Evolutionary conservation across 371 early-diverging fungal species (phyloP).

Genomic region (Haplosporangium sp.): DNA sequence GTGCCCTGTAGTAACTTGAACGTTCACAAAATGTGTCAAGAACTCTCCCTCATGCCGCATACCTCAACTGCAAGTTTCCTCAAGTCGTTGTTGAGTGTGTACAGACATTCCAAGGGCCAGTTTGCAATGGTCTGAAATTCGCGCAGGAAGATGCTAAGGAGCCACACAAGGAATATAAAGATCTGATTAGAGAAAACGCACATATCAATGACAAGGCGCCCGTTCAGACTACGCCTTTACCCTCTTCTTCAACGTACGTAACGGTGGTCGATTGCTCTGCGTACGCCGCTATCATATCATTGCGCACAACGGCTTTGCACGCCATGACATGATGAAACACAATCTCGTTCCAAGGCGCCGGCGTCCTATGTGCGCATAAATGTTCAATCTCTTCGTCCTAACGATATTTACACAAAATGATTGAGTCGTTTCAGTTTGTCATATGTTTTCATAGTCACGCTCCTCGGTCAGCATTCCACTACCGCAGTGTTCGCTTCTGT

Average conservation of each 20-base stretch:
- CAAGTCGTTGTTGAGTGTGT: constrained; percentile 68
- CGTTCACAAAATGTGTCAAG: background rate
- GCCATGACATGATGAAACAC: constrained; percentile 60
- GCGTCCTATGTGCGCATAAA: constrained; percentile 43
- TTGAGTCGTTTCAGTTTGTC: too few relatives aligned
- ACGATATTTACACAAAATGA: background rate
- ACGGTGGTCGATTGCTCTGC: constrained; percentile 63
- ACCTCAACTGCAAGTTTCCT: constrained; percentile 58
- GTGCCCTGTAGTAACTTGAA: background rate
- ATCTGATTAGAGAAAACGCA: background rate
- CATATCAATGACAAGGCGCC: too few relatives aligned
- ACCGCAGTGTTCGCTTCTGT: too few relatives aligned
- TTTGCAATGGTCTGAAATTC: constrained; percentile 57
- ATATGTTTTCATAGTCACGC: too few relatives aligned
- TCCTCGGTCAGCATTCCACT: too few relatives aligned
- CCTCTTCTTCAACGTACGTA: constrained; percentile 53
- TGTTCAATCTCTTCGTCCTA: constrained; percentile 47
- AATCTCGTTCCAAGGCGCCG: constrained; percentile 65
- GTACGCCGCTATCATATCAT: constrained; percentile 64
- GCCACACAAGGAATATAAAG: background rate
- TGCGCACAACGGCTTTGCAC: constrained; percentile 41
- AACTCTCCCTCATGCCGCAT: background rate
- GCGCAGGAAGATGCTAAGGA: constrained; percentile 59
- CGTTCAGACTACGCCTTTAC: too few relatives aligned
- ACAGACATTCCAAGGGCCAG: constrained; percentile 67